phyloP scores from a whole-genome alignment of 2,329 filamentous ascomycete species.

The Tolypocladium tropicale region DNA sequence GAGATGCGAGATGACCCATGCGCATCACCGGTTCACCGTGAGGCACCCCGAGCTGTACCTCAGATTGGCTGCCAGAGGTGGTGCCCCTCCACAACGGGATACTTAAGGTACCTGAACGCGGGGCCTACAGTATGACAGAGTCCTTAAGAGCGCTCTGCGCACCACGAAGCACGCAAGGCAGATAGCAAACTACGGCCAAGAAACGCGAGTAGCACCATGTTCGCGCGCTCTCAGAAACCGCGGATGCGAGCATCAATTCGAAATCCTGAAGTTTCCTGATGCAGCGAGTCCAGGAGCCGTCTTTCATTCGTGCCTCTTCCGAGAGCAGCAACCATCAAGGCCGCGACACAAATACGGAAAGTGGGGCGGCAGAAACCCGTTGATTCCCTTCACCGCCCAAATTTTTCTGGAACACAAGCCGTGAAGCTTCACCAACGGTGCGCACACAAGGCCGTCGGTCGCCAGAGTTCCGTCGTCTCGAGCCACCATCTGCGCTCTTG shows the following conservation, averaged over 20 bases:
- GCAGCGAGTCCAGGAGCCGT: background rate
- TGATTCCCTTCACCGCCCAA: conserved; percentile 13
- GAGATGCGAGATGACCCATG: background rate
- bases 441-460: background rate
- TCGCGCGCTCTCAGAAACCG: background rate
- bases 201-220: too few relatives aligned
- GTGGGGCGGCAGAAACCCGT: conserved; percentile 12
- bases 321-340: background rate
- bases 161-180: too few relatives aligned
- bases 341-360: background rate
- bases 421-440: background rate
- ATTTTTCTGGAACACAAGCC: conserved; percentile 10
- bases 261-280: background rate
- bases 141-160: too few relatives aligned
- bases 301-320: background rate
- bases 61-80: background rate
- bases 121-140: too few relatives aligned
- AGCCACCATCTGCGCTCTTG: background rate
- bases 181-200: too few relatives aligned
- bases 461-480: background rate
- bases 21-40: background rate
- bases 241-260: background rate
- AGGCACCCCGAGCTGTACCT: background rate
- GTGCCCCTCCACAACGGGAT: background rate
- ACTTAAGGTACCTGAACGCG: background rate